Evolutionary conservation across 2,329 filamentous ascomycete genomes (phyloP), one percentile per base, ranked within the genome.

Genomic region (Aspergillus pseudotamarii): DNA sequence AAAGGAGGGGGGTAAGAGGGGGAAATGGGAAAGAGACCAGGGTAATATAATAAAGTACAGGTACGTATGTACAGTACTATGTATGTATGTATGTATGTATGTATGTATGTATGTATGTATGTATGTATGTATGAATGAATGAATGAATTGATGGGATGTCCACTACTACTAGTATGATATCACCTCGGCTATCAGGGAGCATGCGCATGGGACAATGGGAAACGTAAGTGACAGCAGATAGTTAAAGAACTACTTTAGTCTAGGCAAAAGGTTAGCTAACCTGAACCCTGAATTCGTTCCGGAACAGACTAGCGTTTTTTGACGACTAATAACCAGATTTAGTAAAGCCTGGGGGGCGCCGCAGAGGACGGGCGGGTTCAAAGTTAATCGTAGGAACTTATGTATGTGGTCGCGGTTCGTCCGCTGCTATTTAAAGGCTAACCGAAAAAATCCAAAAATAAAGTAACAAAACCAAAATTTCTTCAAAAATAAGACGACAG

Each of bases 131-230:
- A 36, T n/a, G n/a, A n/a, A n/a, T n/a, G n/a, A n/a, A n/a, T n/a
- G n/a, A n/a, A n/a, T 16, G 34, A 36, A 48, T 28, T 12, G 10
- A 26, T 8, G 21, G 23, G 28, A 41, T 41, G 45, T 21, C 16
- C 46, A 16, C 10, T 8, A 16, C 14, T 54, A 34, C n/a, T n/a
- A n/a, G n/a, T n/a, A n/a, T n/a, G n/a, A n/a, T 14, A 55, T 59
- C 59, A 48, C 51, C 59, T 60, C 59, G 59, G 59, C 51, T 60
- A 60, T 60, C 59, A 41, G 38, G 38, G 19, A 56, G 51, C 26
- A 36, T 21, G 43, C 19, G 59, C 50, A 60, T 55, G 51, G 51
- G 51, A 55, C 51, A 38, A 55, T 41, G 51, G 30, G 12, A 55
- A 55, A 55, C 34, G 51, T 55, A 55, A 55, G 36, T 55, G 51